These are phyloP conservation scores for Geotrichum fermentans DNA, from an alignment of 1,139 yeast genomes.

Conservation along the genomic window DNA sequence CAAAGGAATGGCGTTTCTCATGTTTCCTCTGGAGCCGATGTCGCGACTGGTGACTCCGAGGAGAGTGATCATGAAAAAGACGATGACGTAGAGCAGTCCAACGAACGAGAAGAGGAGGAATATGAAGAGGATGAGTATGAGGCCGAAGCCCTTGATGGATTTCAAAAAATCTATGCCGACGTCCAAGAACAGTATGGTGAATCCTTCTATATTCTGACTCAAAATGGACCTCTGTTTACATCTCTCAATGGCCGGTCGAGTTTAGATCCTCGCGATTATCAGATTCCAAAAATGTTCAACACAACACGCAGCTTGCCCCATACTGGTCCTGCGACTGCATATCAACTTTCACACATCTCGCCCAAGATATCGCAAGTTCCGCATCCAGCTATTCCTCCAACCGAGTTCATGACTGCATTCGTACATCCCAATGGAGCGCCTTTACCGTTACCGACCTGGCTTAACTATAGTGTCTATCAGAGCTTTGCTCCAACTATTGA, in stretches of 20 bases:
- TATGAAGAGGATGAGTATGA: constrained; percentile 33
- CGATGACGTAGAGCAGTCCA: constrained; percentile 16
- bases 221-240: constrained; percentile 62
- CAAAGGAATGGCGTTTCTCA: constrained; percentile 13
- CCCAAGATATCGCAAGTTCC: constrained; percentile 50
- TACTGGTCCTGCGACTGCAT: constrained; percentile 34
- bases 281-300: constrained; percentile 55
- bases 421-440: constrained; percentile 87
- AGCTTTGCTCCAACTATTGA: constrained; percentile 80
- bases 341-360: constrained; percentile 51
- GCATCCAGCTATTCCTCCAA: constrained; percentile 58
- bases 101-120: constrained; percentile 19
- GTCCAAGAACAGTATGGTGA: constrained; percentile 62
- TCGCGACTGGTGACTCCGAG: background rate
- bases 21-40: constrained; percentile 5
- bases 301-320: constrained; percentile 58
- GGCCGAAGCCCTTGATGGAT: constrained; percentile 49
- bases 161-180: constrained; percentile 57
- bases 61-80: constrained; percentile 19
- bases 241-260: constrained; percentile 60
- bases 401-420: constrained; percentile 64
- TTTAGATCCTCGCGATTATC: constrained; percentile 60
- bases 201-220: constrained; percentile 48
- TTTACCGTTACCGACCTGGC: constrained; percentile 77
- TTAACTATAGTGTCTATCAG: constrained; percentile 56